Base-by-base conservation (phyloP, 2,329 filamentous ascomycete species). In the Fusarium sp. region DNA sequence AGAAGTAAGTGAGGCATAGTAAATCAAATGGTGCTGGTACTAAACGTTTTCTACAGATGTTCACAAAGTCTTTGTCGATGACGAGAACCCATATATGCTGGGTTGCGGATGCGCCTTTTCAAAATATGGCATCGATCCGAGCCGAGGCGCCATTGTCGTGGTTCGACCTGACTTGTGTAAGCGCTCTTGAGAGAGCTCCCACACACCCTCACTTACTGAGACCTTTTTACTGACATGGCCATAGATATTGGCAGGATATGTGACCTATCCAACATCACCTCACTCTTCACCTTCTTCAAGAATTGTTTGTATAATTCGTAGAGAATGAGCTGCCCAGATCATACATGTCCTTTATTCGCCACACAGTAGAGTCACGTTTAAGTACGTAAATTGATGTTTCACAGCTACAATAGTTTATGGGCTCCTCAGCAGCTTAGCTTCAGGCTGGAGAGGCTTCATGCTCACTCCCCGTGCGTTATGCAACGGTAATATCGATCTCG, bases 91-190 rank as follows among this genome's bases (percentile, higher is more conserved):
- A 2, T 65, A 69, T 10, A 49, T 58, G 39, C 3, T 49, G 0
- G 52, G 51, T 0, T 66, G 54, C 3, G 67, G 67, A 0, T 35
- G 44, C 1, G 51, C 55, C 0, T 68, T 61, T 2, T 4, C 35
- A 0, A 48, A 41, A 1, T 68, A 69, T 6, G 67, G 67, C 2
- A 43, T 69, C 5, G n/a, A 56, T 8, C 10, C 27, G 1, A 29
- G 25, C 3, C 31, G 15, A 5, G 67, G 67, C 2, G 60, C 47
- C 2, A 46, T 68, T 9, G 13, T 60, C 1, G 31, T 69, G 9
- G 43, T 69, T 23, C 39, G 67, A 3, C 67, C 67, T 1, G 67
- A 69, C 10, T 23, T 60, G 11, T 68, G 67, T 69, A 32, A 55
- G 65, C 49, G 3, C 5, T 5, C 3, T 29, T 29, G 23, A 10